A percentile compares a stretch with the other conserved stretches of the same genome.
Evolutionary conservation across 176 grass and related monocot genomes (phyloP).

Genomic region (Bromus sterilis): DNA sequence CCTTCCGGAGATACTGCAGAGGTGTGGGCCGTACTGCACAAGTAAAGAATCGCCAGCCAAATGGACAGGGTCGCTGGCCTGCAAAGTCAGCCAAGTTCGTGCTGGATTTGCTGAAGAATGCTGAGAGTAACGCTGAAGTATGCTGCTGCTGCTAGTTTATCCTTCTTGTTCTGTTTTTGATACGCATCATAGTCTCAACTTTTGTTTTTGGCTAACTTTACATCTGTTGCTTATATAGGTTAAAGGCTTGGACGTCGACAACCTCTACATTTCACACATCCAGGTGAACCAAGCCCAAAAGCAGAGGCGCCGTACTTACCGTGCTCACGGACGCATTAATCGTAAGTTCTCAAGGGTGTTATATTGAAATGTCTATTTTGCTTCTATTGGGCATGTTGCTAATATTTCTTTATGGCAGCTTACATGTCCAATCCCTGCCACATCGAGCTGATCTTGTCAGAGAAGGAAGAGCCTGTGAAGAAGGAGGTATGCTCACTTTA

Average conservation of each 20-base stretch:
- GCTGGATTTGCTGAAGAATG: slow-evolving; percentile 80
- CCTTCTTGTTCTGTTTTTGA: not conserved
- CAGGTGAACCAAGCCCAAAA: slow-evolving; percentile 74
- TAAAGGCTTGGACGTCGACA: slow-evolving; percentile 64
- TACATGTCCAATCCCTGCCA: slow-evolving; percentile 90
- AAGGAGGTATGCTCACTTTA: slow-evolving; percentile 44
- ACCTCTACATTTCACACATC: slow-evolving; percentile 56
- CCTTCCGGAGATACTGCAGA: slow-evolving; percentile 71
- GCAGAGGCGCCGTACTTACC: slow-evolving; percentile 61
- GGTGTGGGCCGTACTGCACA: slow-evolving; percentile 86
- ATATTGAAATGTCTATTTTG: not conserved
- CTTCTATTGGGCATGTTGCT: not conserved
- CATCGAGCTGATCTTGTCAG: slow-evolving; percentile 70
- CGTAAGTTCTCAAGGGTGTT: slow-evolving; percentile 22
- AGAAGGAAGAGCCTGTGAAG: slow-evolving; percentile 84
- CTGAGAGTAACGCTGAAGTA: slow-evolving; percentile 74
- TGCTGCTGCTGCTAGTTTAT: not conserved
- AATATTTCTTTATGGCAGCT: slow-evolving; percentile 25
- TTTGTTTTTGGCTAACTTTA: not conserved
- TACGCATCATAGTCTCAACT: not conserved
- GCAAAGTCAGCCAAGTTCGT: slow-evolving; percentile 69
- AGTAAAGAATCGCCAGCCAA: slow-evolving; percentile 63
- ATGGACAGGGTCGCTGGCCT: slow-evolving; percentile 83
- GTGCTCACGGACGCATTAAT: slow-evolving; percentile 62
- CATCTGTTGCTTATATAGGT: slow-evolving; percentile 20